Conservation (phyloP, 73 alveolate species). For the Paramecium bursaria region DNA sequence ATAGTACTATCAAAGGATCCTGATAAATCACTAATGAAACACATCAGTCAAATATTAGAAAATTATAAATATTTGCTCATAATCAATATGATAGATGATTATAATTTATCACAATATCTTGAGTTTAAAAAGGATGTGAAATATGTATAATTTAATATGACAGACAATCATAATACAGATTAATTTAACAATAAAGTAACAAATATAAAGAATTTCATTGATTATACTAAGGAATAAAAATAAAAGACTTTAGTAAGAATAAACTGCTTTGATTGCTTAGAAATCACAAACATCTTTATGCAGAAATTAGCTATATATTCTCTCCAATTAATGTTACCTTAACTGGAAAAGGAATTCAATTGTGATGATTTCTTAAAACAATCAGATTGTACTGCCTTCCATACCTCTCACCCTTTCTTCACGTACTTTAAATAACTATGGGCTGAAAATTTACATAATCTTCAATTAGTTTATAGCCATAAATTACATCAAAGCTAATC, state of each 20-base stretch:
- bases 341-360: conserved; percentile 48
- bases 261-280: conserved; percentile 66
- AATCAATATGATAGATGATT: conserved; percentile 47
- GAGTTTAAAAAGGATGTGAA: neutral
- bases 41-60: conserved; percentile 1
- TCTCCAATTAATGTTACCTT: neutral
- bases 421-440: conserved; percentile 31
- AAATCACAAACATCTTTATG: conserved; percentile 60
- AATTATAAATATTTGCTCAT: conserved; percentile 20
- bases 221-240: conserved; percentile 13
- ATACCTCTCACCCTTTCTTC: conserved; percentile 60
- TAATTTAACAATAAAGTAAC: neutral
- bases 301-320: conserved; percentile 38
- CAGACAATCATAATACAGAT: neutral
- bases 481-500: neutral
- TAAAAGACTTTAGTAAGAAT: conserved; percentile 23
- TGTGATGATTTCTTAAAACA: neutral
- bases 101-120: neutral
- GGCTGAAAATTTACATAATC: conserved; percentile 61
- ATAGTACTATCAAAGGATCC: conserved; percentile 34
- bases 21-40: conserved; percentile 46
- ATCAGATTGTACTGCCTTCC: conserved; percentile 1
- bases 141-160: neutral
- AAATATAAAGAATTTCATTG: neutral
- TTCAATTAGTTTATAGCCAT: neutral